Conservation (phyloP, 768 basidiomycete genomes). For the Suillus alpinus region DNA sequence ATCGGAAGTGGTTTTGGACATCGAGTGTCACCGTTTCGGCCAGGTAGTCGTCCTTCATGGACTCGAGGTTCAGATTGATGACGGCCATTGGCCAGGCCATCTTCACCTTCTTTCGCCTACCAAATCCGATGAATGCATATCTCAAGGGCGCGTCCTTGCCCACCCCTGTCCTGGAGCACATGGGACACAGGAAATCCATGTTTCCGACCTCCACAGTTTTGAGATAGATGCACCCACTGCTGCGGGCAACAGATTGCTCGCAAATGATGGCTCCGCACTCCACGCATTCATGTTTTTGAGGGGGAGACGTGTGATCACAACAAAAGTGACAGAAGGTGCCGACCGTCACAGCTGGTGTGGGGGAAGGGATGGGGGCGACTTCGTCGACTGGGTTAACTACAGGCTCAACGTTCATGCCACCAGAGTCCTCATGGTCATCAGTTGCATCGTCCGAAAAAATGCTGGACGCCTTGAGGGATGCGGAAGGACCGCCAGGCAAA, state of each 20-base stretch:
- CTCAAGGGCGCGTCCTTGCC: background rate
- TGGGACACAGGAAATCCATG: background rate
- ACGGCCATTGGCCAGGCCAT: background rate
- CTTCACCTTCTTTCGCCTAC: background rate
- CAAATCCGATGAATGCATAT: background rate
- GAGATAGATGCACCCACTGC: background rate
- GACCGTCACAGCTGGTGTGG: too few species aligned
- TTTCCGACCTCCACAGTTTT: background rate
- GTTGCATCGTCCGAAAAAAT: too few species aligned
- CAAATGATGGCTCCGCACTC: background rate
- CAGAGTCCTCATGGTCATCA: too few species aligned
- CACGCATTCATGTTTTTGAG: background rate
- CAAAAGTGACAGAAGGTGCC: background rate
- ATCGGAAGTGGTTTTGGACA: background rate
- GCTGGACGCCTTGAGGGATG: too few species aligned
- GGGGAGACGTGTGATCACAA: background rate
- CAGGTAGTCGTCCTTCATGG: background rate
- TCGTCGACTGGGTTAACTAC: too few species aligned
- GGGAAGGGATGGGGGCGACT: too few species aligned
- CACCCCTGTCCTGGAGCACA: background rate
- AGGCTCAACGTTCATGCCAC: too few species aligned
- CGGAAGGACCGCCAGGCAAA: too few species aligned
- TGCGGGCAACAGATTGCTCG: background rate
- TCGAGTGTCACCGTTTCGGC: background rate
- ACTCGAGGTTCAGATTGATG: background rate